phyloP scores from a whole-genome alignment of 164 flowering plant species.

The Chimonanthus praecox region DNA sequence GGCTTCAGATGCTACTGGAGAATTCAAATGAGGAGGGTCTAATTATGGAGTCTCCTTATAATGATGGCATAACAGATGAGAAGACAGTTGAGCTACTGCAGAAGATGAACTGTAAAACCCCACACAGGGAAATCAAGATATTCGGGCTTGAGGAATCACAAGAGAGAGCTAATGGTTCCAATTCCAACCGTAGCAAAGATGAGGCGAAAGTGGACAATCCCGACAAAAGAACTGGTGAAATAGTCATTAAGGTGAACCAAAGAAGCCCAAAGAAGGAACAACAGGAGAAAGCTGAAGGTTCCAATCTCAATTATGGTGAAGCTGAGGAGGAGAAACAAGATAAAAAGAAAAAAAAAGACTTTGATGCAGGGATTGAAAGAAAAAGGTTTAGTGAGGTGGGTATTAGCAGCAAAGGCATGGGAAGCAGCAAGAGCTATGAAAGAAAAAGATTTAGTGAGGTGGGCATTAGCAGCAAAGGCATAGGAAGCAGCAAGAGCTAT shows the following conservation, averaged over 20 bases:
- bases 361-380: no score
- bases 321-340: no score
- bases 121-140: slow-evolving; percentile 28
- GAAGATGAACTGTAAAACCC: slow-evolving; percentile 18
- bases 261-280: slow-evolving; percentile 31
- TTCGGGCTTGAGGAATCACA: slow-evolving; percentile 17
- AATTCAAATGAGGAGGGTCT: slow-evolving; percentile 29
- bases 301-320: no score
- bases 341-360: no score
- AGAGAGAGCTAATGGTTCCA: slow-evolving; percentile 4
- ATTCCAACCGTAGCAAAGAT: background rate
- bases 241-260: slow-evolving; percentile 31
- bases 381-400: no score
- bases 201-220: slow-evolving; percentile 13
- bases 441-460: background rate
- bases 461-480: no score
- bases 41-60: slow-evolving; percentile 10
- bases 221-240: slow-evolving; percentile 31
- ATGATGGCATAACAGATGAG: slow-evolving; percentile 12
- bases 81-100: slow-evolving; percentile 32
- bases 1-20: slow-evolving; percentile 80
- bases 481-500: slow-evolving; percentile 5
- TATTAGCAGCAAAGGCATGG: background rate
- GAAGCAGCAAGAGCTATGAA: slow-evolving; percentile 10
- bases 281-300: no score